Base-by-base conservation (phyloP, 2,329 filamentous ascomycete species). In the Arthrobotrys sinensis region DNA sequence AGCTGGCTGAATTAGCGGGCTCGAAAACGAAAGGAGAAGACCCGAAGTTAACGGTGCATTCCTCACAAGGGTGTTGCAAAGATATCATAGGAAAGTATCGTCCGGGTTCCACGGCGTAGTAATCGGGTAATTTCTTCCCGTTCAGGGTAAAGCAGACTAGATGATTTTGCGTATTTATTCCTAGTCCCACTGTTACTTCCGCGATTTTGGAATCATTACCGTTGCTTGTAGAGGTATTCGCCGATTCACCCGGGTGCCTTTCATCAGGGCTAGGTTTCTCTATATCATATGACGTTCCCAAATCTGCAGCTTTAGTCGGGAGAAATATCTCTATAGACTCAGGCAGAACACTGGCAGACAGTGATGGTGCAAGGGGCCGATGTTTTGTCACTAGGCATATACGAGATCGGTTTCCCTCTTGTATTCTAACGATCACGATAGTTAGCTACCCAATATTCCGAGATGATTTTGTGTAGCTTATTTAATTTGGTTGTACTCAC, bases 1-100 rank as follows among this genome's bases (percentile, higher is more conserved):
- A 66, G 8, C 16, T 45, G 8, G 19, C 7, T 24, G 48, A 16
- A 40, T 66, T 66, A 8, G 63, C 63, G 6, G 45, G 28, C 32
- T 66, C 45, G n/a, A 66, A 66, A 16, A 52, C 4, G 63, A 66
- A 66, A 1, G 45, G 45, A 12, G 28, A 19, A 14, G 11, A 24
- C 10, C 63, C 63, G 28, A 66, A 66, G n/a, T 66, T 66, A n/a
- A 40, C 8, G 6, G 8, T 43, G 38, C 45, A 66, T 7, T 34
- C n/a, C 8, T 46, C 1, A n/a, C 50, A 66, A 16, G 46, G 63
- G 4, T 12, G 10, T 14, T 7, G 2, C 5, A 66, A 32, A 5
- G 11, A 32, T 21, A 66, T 32, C 4, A n/a, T 38, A 4, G 24
- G 45, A 43, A 36, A 66, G 21, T 66, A 53, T 5, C 45, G 32